Base-by-base conservation (phyloP, 2,329 filamentous ascomycete genomes). In the Aspergillus niger region DNA sequence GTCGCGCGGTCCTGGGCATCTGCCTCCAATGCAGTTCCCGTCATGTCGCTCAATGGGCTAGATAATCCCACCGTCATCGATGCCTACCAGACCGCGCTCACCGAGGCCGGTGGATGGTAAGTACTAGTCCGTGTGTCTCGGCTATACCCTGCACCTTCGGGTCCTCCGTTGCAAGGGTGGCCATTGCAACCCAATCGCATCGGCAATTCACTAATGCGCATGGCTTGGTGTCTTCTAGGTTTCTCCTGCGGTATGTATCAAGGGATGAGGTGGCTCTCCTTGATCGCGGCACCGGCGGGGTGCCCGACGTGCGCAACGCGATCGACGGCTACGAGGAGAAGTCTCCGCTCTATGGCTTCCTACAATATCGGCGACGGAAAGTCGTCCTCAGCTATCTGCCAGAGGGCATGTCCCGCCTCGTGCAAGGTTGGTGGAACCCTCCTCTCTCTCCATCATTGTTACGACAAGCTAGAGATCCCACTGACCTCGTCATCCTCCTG, bases 21-120 rank as follows among this genome's bases (percentile, higher is more conserved):
- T 53, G 60, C 60, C 62, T 64, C 67, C 68, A 66, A 79, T 78
- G 76, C 72, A 67, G 72, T 67, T 69, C 70, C 67, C 71, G 67
- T 69, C 70, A 98, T 98, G 94, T 97, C 94, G 83, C 84, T 98
- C 79, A 97, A 97, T 87, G 95, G 95, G 67, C 84, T 98, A 79
- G 93, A 97, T 81, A 85, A 87, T 80, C 81, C 85, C 69, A 85
- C 87, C 74, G 85, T 99, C 79, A 86, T 88, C 79, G 91, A 96
- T 80, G 92, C 93, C 71, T 89, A 96, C 79, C 90, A 93, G 74
- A 82, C 86, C 70, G 91, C 91, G 59, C 82, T 89, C 69, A 85
- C 86, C 62, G 95, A 98, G 79, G 87, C 91, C 60, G 93, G 92
- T 81, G 93, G 92, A 89, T 99, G 95, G 95, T 98, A 85, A 78